Evolutionary conservation across 2,329 filamentous ascomycete species (phyloP).

Genomic region (Madurella fahalii): DNA sequence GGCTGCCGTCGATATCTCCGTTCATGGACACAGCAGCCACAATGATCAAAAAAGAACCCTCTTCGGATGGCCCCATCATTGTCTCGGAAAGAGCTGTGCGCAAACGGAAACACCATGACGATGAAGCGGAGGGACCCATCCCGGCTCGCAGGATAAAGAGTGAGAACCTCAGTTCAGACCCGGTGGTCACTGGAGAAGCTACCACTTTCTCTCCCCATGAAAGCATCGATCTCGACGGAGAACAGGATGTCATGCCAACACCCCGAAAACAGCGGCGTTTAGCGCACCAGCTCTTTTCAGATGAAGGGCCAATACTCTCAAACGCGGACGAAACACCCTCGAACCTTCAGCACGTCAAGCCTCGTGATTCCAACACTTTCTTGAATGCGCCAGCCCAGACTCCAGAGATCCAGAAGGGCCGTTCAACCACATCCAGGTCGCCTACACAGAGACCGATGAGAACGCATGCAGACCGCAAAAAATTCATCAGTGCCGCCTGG

Average conservation of each 20-base stretch:
- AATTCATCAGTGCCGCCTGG: constrained; percentile 3
- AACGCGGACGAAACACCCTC: background rate
- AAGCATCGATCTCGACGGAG: constrained; percentile 58
- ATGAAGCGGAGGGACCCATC: constrained; percentile 24
- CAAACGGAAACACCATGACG: constrained; percentile 41
- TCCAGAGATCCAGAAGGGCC: background rate
- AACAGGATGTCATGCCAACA: constrained; percentile 40
- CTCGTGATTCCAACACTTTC: background rate
- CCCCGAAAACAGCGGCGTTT: constrained; percentile 35
- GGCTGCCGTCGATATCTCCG: constrained; percentile 32
- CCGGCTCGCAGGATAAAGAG: constrained; percentile 38
- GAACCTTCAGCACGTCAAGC: background rate
- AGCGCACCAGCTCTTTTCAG: background rate
- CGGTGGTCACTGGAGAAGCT: constrained; percentile 26
- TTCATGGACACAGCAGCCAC: constrained; percentile 2
- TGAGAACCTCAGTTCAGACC: constrained; percentile 36
- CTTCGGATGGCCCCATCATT: constrained; percentile 49
- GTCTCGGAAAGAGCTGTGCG: constrained; percentile 47
- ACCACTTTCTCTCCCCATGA: constrained; percentile 42
- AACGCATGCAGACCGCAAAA: background rate
- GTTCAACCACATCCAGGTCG: background rate
- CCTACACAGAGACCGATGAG: background rate
- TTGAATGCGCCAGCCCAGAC: background rate
- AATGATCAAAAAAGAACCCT: constrained; percentile 48
- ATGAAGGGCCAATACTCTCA: background rate